Base-by-base conservation (phyloP, 192 early-diverging fungal species). In the Podochytrium sp. region DNA sequence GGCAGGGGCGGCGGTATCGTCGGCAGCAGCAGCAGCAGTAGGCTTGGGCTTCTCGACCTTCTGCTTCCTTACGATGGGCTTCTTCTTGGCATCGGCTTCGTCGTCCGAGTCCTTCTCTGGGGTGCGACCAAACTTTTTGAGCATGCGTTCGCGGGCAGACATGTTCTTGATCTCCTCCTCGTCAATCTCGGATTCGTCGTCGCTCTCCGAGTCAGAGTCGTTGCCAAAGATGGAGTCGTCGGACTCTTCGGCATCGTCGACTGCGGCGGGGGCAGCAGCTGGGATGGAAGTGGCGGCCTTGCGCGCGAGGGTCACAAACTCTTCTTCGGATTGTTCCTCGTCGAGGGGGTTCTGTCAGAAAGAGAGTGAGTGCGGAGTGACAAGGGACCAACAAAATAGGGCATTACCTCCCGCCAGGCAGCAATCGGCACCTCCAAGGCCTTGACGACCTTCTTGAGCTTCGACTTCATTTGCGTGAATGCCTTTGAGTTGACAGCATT, bases 381-480 rank as follows among this genome's bases (percentile, higher is more conserved):
- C 16, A 63, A 63, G 47, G 0, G 35, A 27, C 12, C 5, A 40
- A 34, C 6, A 25, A 37, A 33, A 14, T 18, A 27, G n/a, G n/a
- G n/a, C 59, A 66, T 6, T 52, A 85, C 80, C 49, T 53, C 79
- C 33, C 81, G 78, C 65, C 81, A 98, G 61, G 82, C 84, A 51
- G 87, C 84, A 41, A 99, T 90, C 65, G 89, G 85, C 1, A 76
- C 80, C 68, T 94, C 90, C 64, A 86, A 90, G 50, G 78, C 62
- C 83, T 95, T 95, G 84, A 85, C 88, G 80, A 89, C 83, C 89
- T 99, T 97, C 83, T 92, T 92, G 71, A 97, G 61, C 75, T 93
- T 95, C 79, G 95, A 92, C 88, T 96, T 97, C 87, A 98, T 91
- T 53, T 91, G 87, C 81, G 91, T 97, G 76, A 96, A 80, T 29